A percentile compares a stretch with the other conserved stretches of the same genome.
These are phyloP conservation scores for Cladosporium sp. DNA, from an alignment of 2,329 filamentous ascomycete species.

Conservation along the genomic window DNA sequence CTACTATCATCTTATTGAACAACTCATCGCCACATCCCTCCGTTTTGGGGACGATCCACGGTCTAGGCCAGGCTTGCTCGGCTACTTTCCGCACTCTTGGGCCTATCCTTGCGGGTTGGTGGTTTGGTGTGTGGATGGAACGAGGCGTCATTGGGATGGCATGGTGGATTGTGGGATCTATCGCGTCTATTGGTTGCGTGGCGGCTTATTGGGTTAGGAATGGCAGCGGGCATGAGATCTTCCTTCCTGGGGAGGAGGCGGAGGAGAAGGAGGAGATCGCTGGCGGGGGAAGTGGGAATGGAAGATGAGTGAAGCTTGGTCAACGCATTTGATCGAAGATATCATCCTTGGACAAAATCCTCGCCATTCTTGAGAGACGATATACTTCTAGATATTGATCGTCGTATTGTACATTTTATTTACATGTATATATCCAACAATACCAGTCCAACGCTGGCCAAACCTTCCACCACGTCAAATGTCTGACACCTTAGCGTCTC, in stretches of 20 bases:
- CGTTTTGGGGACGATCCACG: conserved; percentile 56
- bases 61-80: conserved; percentile 53
- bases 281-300: conserved; percentile 27
- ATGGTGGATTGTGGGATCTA: conserved; percentile 54
- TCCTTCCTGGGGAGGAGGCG: conserved; percentile 46
- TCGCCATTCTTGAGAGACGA: no score
- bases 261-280: conserved; percentile 24
- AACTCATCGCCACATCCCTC: conserved; percentile 54
- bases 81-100: conserved; percentile 54
- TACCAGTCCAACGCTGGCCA: no score
- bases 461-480: no score
- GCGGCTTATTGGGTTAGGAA: conserved; percentile 61
- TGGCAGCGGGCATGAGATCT: conserved; percentile 59
- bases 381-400: no score
- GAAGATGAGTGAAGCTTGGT: conserved; percentile 17
- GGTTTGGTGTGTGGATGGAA: conserved; percentile 50
- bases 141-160: conserved; percentile 52
- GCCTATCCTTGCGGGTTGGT: conserved; percentile 52
- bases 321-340: not conserved
- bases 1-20: conserved; percentile 54
- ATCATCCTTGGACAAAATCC: no score
- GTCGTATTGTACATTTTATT: not conserved
- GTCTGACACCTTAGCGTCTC: not conserved
- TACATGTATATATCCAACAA: not conserved
- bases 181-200: conserved; percentile 55